A percentile compares a stretch with the other conserved stretches of the same genome.
phyloP scores from a whole-genome alignment of 257 asterid genomes.

The Handroanthus guayacan region DNA sequence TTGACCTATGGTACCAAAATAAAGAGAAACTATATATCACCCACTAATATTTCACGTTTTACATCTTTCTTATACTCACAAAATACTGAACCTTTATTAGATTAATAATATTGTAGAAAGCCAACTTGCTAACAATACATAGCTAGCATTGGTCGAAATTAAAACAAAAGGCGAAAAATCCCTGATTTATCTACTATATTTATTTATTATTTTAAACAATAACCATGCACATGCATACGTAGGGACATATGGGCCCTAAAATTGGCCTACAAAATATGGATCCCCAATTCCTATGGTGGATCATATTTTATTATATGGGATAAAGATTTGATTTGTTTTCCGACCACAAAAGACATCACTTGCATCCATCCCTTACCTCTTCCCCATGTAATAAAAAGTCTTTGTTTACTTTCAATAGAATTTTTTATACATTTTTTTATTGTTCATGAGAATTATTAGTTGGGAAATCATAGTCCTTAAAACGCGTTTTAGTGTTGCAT shows the following conservation, averaged over 20 bases:
- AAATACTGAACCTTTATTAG: too few species aligned
- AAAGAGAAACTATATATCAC: too few species aligned
- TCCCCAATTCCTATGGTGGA: conserved; percentile 36
- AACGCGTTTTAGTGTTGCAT: conserved; percentile 60
- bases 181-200: too few species aligned
- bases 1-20: too few species aligned
- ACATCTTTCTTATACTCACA: too few species aligned
- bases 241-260: conserved; percentile 44
- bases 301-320: not conserved
- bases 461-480: conserved; percentile 55
- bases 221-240: conserved; percentile 53
- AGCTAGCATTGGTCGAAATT: too few species aligned
- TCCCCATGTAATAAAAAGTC: conserved; percentile 37
- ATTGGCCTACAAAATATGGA: conserved; percentile 32
- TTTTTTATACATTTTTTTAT: conserved; percentile 25
- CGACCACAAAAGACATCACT: conserved; percentile 74
- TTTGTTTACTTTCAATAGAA: not conserved
- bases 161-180: too few species aligned
- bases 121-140: too few species aligned
- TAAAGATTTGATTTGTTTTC: conserved; percentile 46
- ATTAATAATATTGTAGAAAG: too few species aligned
- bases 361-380: conserved; percentile 50
- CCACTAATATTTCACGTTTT: too few species aligned
- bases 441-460: conserved; percentile 49
- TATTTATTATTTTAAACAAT: not conserved